These are phyloP conservation scores for Yamadazyma sp. DNA, from an alignment of 805 yeast species.

Conservation along the genomic window DNA sequence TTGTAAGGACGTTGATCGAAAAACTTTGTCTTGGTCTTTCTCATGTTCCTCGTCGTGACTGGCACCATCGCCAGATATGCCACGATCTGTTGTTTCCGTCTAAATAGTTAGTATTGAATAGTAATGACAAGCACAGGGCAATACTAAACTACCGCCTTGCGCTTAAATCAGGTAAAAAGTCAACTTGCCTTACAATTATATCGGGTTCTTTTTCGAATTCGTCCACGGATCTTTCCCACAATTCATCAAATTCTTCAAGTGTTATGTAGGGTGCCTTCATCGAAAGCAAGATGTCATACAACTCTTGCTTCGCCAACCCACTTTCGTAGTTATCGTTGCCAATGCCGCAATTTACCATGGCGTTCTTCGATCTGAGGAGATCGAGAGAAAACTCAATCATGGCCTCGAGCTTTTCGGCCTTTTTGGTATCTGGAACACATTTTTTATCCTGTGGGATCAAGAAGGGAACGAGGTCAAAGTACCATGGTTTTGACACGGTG, in stretches of 20 bases:
- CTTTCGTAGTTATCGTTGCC: conserved; percentile 43
- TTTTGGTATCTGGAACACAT: conserved; percentile 75
- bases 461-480: conserved; percentile 59
- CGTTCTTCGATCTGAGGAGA: conserved; percentile 66
- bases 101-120: conserved; percentile 32
- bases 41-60: conserved; percentile 25
- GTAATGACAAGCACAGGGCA: too few species aligned
- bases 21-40: conserved; percentile 47
- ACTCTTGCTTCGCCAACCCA: conserved; percentile 50
- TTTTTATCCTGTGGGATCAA: conserved; percentile 45
- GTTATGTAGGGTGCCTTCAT: conserved; percentile 48
- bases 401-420: conserved; percentile 63
- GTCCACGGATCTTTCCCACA: conserved; percentile 65
- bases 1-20: conserved; percentile 73
- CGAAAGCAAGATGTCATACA: conserved; percentile 50
- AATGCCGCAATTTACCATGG: conserved; percentile 58
- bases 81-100: conserved; percentile 15
- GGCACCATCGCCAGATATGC: conserved; percentile 10
- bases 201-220: conserved; percentile 68
- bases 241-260: conserved; percentile 67
- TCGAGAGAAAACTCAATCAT: conserved; percentile 67
- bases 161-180: conserved; percentile 15
- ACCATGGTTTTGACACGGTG: conserved; percentile 51
- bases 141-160: too few species aligned
- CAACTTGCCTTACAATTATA: conserved; percentile 75